Evolutionary conservation across 176 grass and related monocot genomes (phyloP).

Genomic region (Ensete ventricosum): DNA sequence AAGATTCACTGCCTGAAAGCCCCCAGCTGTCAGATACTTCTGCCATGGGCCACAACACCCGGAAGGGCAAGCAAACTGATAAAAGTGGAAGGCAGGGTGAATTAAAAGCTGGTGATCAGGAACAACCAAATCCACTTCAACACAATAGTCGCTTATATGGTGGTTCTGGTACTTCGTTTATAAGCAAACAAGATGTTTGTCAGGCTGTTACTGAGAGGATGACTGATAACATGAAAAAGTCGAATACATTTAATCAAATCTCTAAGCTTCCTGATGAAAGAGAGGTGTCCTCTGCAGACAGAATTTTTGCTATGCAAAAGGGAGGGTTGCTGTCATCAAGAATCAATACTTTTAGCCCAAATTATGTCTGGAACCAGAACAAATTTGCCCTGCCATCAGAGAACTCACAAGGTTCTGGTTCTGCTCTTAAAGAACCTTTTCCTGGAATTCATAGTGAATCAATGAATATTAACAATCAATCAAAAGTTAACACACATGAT

Average conservation of each 20-base stretch:
- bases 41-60: conserved; percentile 42
- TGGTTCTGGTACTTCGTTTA: conserved; percentile 37
- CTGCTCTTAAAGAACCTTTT: conserved; percentile 42
- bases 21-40: conserved; percentile 68
- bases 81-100: conserved; percentile 43
- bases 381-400: conserved; percentile 40
- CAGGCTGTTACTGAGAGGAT: conserved; percentile 41
- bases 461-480: conserved; percentile 27
- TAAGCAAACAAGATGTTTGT: conserved; percentile 33
- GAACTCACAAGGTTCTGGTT: conserved; percentile 56
- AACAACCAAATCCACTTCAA: conserved; percentile 51
- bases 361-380: conserved; percentile 74
- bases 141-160: conserved; percentile 38
- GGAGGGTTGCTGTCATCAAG: conserved; percentile 39
- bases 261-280: conserved; percentile 57
- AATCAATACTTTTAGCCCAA: conserved; percentile 47
- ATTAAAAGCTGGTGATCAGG: conserved; percentile 35
- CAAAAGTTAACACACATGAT: conserved; percentile 10
- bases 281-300: conserved; percentile 41
- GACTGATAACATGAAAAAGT: conserved; percentile 39
- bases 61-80: conserved; percentile 58
- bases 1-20: conserved; percentile 50
- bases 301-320: conserved; percentile 58
- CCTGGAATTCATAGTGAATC: conserved; percentile 49
- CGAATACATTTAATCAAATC: conserved; percentile 39